phyloP scores from a whole-genome alignment of 2,329 filamentous ascomycete genomes.

The Trichoderma aggressivum region DNA sequence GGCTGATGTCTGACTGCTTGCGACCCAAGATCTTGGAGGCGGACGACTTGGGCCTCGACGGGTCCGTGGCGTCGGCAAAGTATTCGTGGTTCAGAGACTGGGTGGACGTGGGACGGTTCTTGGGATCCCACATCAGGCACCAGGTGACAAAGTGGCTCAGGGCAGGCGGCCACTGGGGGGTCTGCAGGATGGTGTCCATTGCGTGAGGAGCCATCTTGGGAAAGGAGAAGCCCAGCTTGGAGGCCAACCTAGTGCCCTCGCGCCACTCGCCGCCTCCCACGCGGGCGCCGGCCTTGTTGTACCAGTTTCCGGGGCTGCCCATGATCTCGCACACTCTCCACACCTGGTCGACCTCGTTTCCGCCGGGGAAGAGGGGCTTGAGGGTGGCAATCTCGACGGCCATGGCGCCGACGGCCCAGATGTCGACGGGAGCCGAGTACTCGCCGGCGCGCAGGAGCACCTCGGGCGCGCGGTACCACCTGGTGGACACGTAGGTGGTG shows the following conservation, averaged over 20 bases:
- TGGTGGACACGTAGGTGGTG: slow-evolving; percentile 95
- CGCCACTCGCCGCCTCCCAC: slow-evolving; percentile 98
- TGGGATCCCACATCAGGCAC: slow-evolving; percentile 99
- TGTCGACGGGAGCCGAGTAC: slow-evolving; percentile 96
- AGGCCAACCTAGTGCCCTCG: slow-evolving; percentile 85
- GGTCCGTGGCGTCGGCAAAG: slow-evolving; percentile 88
- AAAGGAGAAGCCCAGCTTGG: slow-evolving; percentile 97
- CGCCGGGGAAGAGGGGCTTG: slow-evolving; percentile 94
- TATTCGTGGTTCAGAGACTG: slow-evolving; percentile 96
- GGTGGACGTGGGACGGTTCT: slow-evolving; percentile 81
- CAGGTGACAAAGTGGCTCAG: slow-evolving; percentile 93
- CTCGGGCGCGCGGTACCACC: slow-evolving; percentile 97
- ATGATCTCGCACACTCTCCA: slow-evolving; percentile 99
- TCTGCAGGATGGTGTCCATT: slow-evolving; percentile 87
- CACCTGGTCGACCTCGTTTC: slow-evolving; percentile 97
- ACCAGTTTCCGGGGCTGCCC: slow-evolving; percentile 98
- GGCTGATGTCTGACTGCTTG: slow-evolving; percentile 82
- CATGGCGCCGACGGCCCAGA: slow-evolving; percentile 98
- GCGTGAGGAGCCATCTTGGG: slow-evolving; percentile 98
- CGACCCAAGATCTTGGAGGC: slow-evolving; percentile 79
- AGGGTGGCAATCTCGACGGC: slow-evolving; percentile 95
- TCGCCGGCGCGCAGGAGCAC: slow-evolving; percentile 90
- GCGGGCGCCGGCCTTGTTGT: slow-evolving; percentile 80
- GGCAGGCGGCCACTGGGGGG: slow-evolving; percentile 86
- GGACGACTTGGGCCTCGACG: slow-evolving; percentile 85